Evolutionary conservation across 306 rosid species (phyloP).

Genomic region (cucumber (Cucumis sativus)): Cucumber_9930_V3 NC_026655.2:25606501-25607000

Average conservation of each 20-base stretch:
- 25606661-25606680: constrained; percentile 71
- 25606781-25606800: not conserved
- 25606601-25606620: constrained; percentile 95
- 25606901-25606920: not conserved
- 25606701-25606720: constrained; percentile 69
- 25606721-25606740: constrained; percentile 9
- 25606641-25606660: constrained; percentile 79
- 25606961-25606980: not conserved
- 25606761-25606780: not conserved
- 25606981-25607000: not conserved
- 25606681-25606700: constrained; percentile 85
- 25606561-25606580: constrained; percentile 16
- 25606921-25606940: not conserved
- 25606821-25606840: not conserved
- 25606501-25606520: constrained; percentile 14
- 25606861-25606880: not conserved
- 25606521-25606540: constrained; percentile 9
- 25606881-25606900: not conserved
- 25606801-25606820: not conserved
- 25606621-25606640: constrained; percentile 93
- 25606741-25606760: not conserved
- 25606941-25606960: not conserved
- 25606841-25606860: not conserved
- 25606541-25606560: constrained; percentile 1
- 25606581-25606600: constrained; percentile 73